These are phyloP conservation scores for Hypomontagnella submonticulosa DNA, from an alignment of 495 filamentous ascomycete genomes.

Conservation along the genomic window DNA sequence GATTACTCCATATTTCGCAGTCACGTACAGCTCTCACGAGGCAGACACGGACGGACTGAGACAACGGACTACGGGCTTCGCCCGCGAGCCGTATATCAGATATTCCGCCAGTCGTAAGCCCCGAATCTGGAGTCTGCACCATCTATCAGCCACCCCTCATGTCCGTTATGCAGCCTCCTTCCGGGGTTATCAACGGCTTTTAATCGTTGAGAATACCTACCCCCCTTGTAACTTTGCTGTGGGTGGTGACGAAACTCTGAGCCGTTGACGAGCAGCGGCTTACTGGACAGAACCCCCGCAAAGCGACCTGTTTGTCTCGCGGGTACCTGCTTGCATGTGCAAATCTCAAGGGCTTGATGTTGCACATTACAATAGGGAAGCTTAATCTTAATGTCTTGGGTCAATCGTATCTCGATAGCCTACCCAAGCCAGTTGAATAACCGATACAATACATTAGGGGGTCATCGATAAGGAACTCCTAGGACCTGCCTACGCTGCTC, in stretches of 20 bases:
- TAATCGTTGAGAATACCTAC: slow-evolving; percentile 13
- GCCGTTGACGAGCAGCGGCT: slow-evolving; percentile 30
- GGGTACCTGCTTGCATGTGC: slow-evolving; percentile 46
- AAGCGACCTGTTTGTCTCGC: slow-evolving; percentile 38
- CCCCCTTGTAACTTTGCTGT: slow-evolving; percentile 20
- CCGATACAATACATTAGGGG: not conserved
- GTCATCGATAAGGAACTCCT: not conserved
- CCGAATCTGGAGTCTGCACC: slow-evolving; percentile 20
- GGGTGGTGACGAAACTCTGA: slow-evolving; percentile 33
- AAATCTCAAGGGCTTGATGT: slow-evolving; percentile 28
- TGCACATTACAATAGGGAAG: slow-evolving; percentile 4
- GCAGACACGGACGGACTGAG: slow-evolving; percentile 18
- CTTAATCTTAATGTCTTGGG: slow-evolving; percentile 1
- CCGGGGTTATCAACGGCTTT: slow-evolving; percentile 40
- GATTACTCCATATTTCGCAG: slow-evolving; percentile 34
- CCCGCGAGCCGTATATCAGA: slow-evolving; percentile 16
- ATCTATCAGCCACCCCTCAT: slow-evolving; percentile 25
- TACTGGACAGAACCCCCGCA: slow-evolving; percentile 24
- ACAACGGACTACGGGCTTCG: slow-evolving; percentile 17
- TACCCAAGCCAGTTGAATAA: slow-evolving; percentile 10
- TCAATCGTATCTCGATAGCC: not conserved
- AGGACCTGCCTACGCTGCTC: slow-evolving; percentile 7
- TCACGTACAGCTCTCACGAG: slow-evolving; percentile 36
- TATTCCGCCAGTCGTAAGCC: slow-evolving; percentile 17
- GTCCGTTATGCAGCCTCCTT: slow-evolving; percentile 20